Percentiles rank a stretch among this genome's conserved stretches.
These are phyloP conservation scores for Cicer chorassanicum DNA, from an alignment of 306 rosid species.

Conservation along the genomic window DNA sequence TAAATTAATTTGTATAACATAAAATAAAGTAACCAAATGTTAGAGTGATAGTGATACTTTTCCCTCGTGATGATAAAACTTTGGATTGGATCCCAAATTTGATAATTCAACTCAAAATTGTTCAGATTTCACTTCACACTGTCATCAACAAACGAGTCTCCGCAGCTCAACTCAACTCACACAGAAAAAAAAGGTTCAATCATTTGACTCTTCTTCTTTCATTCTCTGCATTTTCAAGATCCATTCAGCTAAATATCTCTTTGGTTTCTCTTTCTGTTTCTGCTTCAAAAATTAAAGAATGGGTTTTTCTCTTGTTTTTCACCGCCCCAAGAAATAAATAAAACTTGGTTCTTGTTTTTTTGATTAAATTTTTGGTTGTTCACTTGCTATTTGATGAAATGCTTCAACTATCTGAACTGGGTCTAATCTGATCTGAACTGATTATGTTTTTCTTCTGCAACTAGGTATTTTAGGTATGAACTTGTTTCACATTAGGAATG, in stretches of 20 bases:
- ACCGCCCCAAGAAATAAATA: not conserved
- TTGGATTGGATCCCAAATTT: slow-evolving; percentile 44
- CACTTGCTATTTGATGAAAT: slow-evolving; percentile 36
- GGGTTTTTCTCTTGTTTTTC: slow-evolving; percentile 19
- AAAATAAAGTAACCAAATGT: too few relatives aligned
- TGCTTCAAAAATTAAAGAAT: slow-evolving; percentile 20
- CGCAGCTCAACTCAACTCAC: slow-evolving; percentile 38
- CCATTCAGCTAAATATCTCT: slow-evolving; percentile 36
- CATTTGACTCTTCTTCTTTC: slow-evolving; percentile 42
- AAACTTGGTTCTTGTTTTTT: slow-evolving; percentile 4
- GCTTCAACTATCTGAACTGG: slow-evolving; percentile 29
- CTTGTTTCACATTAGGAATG: slow-evolving; percentile 6
- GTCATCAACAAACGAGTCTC: not conserved
- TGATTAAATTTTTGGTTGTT: slow-evolving; percentile 1
- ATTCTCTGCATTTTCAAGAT: slow-evolving; percentile 46
- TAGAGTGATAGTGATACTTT: not conserved
- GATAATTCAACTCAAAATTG: slow-evolving; percentile 20
- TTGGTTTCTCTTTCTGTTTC: not conserved
- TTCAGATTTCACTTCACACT: slow-evolving; percentile 23
- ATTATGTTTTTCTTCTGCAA: slow-evolving; percentile 26
- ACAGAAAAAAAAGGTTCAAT: slow-evolving; percentile 26
- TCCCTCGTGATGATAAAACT: not conserved
- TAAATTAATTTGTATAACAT: too few relatives aligned
- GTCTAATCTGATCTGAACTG: slow-evolving; percentile 42
- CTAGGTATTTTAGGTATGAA: not conserved